Evolutionary conservation across 106 monocot species (phyloP).

Genomic region (Dioscorea zingiberensis): DNA sequence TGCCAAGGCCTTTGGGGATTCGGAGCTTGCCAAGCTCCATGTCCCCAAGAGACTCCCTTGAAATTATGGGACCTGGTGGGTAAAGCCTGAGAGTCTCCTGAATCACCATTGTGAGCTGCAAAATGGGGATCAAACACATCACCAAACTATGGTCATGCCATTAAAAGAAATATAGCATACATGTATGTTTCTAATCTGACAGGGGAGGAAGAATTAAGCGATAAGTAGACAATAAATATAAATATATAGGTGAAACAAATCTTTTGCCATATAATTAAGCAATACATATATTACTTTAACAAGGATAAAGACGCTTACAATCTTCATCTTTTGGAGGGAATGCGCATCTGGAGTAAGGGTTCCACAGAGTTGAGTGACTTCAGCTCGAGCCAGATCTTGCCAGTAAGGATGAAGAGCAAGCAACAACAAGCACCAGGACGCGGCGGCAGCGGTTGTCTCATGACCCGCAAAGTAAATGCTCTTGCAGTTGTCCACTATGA

Average conservation of each 20-base stretch:
- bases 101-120: neutral
- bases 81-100: conserved; percentile 4
- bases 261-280: no score
- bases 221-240: neutral
- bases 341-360: conserved; percentile 15
- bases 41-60: neutral
- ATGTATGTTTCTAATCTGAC: no score
- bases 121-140: no score
- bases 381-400: conserved; percentile 46
- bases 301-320: conserved; percentile 17
- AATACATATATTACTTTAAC: no score
- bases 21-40: neutral
- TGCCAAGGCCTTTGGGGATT: neutral
- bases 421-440: conserved; percentile 53
- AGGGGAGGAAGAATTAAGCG: no score
- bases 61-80: neutral
- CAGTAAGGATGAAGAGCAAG: conserved; percentile 50
- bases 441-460: conserved; percentile 45
- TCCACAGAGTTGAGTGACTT: conserved; percentile 35
- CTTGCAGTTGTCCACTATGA: conserved; percentile 84
- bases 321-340: conserved; percentile 51
- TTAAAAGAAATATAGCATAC: no score
- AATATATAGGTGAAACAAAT: no score
- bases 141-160: no score
- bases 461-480: conserved; percentile 76